Percentiles rank a stretch among this genome's conserved stretches.
phyloP scores from a whole-genome alignment of 2,329 filamentous ascomycete genomes.

The Thermothelomyces thermophilus region DNA sequence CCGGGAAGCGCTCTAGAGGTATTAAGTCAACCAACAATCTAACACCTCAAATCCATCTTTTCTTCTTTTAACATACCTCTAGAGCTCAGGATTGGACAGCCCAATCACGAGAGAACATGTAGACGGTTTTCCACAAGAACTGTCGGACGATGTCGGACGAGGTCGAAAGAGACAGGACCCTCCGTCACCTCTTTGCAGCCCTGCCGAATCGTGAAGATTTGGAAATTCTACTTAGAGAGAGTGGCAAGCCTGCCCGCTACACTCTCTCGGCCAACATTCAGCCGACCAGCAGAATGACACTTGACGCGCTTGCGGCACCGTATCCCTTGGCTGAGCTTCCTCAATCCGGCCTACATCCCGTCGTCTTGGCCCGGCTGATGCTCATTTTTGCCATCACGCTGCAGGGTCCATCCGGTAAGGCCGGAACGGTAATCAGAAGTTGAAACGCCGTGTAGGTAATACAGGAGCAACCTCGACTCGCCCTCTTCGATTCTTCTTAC shows the following conservation, averaged over 20 bases:
- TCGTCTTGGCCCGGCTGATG: constrained; percentile 22
- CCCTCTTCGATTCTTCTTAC: no score
- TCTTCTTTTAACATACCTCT: no score
- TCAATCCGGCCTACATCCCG: constrained; percentile 25
- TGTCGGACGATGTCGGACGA: not conserved
- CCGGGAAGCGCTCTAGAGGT: no score
- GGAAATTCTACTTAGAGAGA: not conserved
- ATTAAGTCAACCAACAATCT: no score
- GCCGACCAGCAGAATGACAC: constrained; percentile 1
- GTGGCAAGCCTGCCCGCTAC: not conserved
- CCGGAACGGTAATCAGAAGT: no score
- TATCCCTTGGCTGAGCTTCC: not conserved
- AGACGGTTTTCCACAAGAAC: not conserved
- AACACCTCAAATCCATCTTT: no score
- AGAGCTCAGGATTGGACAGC: no score
- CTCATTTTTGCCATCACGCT: constrained; percentile 29
- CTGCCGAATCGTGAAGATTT: not conserved
- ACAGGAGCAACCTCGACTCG: no score
- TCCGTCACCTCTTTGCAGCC: not conserved
- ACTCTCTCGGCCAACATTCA: constrained; percentile 1
- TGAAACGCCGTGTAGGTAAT: no score
- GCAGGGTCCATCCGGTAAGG: constrained; percentile 21
- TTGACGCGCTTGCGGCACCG: constrained; percentile 2
- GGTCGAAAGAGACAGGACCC: not conserved
- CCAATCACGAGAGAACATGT: no score